These are phyloP conservation scores for Neurospora hispaniola DNA, from an alignment of 495 filamentous ascomycete species.

Conservation along the genomic window DNA sequence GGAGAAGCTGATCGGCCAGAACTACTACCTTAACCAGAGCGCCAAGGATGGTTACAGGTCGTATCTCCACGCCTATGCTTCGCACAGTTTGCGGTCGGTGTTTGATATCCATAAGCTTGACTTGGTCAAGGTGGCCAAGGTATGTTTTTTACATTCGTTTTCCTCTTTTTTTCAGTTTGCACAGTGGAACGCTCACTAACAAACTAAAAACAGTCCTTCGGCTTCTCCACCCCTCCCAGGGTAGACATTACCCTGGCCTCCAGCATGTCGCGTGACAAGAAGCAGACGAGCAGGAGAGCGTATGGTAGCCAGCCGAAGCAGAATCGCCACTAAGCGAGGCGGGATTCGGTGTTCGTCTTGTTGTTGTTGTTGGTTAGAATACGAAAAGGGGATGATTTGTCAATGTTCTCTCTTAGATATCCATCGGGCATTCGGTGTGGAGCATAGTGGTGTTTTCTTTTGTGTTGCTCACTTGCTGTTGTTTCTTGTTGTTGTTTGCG, in stretches of 20 bases:
- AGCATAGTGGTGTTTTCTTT: slow-evolving; percentile 1
- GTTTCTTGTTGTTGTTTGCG: not conserved
- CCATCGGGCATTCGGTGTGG: not conserved
- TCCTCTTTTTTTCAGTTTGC: not conserved
- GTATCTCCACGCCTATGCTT: slow-evolving; percentile 91
- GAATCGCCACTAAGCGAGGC: slow-evolving; percentile 3
- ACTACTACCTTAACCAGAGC: slow-evolving; percentile 91
- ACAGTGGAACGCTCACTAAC: not conserved
- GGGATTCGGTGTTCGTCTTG: not conserved
- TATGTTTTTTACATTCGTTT: not conserved
- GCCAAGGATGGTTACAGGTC: slow-evolving; percentile 61
- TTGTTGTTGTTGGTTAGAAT: not conserved
- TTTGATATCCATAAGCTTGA: slow-evolving; percentile 94
- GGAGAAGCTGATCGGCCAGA: slow-evolving; percentile 84
- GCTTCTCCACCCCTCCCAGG: slow-evolving; percentile 77
- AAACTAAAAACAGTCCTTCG: slow-evolving; percentile 48
- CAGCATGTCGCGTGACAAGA: slow-evolving; percentile 83
- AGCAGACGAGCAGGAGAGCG: slow-evolving; percentile 57
- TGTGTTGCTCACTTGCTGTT: not conserved
- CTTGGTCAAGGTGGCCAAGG: slow-evolving; percentile 80
- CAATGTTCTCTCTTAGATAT: not conserved
- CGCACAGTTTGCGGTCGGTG: slow-evolving; percentile 76
- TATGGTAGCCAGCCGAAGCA: slow-evolving; percentile 61
- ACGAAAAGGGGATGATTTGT: not conserved
- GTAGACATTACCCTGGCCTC: slow-evolving; percentile 84